These are phyloP conservation scores for Starmerella powellii DNA, from an alignment of 805 yeast species.

Conservation along the genomic window DNA sequence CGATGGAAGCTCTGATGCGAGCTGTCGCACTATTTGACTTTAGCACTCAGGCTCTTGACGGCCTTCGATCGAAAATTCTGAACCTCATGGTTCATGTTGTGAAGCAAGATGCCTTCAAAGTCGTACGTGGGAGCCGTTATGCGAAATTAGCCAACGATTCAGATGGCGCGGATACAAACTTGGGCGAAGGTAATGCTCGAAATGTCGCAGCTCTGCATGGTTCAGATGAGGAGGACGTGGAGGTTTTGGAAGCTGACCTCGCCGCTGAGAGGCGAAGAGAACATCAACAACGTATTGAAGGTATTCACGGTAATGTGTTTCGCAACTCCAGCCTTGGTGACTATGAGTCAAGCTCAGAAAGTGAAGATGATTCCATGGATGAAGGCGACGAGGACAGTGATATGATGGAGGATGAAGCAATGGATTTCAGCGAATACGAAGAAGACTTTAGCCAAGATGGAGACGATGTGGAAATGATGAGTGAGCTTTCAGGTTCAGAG, in stretches of 20 bases:
- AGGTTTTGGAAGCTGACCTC: neutral
- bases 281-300: constrained; percentile 1
- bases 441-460: constrained; percentile 1
- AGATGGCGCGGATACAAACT: too few relatives aligned
- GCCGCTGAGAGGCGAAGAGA: neutral
- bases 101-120: neutral
- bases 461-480: neutral
- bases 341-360: constrained; percentile 50
- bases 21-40: neutral
- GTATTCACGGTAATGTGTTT: constrained; percentile 38
- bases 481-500: neutral
- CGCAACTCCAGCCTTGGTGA: constrained; percentile 85
- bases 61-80: neutral
- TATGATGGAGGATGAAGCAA: neutral
- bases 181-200: too few relatives aligned
- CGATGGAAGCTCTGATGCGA: neutral
- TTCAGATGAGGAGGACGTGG: constrained; percentile 1
- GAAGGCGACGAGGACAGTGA: neutral
- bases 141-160: too few relatives aligned
- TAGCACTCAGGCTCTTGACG: neutral
- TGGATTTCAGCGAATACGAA: too few relatives aligned
- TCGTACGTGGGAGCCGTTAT: neutral
- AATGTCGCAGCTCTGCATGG: too few relatives aligned
- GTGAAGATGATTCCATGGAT: neutral
- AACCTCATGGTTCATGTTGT: neutral